Conservation (phyloP, 306 rosid species). For the Lathyrus oleraceus region DNA sequence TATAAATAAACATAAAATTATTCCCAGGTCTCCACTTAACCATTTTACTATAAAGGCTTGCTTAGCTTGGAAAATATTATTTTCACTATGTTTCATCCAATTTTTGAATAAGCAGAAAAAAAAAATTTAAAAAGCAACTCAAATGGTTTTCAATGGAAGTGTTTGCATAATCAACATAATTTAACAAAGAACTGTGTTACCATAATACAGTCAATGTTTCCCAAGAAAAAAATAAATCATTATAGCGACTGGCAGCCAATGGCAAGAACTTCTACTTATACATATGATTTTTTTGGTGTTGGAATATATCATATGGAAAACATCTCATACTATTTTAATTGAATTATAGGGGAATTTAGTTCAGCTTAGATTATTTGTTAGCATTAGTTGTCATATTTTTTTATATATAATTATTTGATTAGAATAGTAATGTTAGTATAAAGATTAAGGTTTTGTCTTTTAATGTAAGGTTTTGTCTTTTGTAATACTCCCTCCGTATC, state of each 20-base stretch:
- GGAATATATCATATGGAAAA: background rate
- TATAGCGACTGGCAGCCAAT: background rate
- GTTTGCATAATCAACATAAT: background rate
- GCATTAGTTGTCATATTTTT: background rate
- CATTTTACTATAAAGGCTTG: background rate
- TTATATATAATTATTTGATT: background rate
- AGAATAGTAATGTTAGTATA: background rate
- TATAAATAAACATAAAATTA: too few species aligned
- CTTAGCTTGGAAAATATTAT: background rate
- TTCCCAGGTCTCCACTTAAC: background rate
- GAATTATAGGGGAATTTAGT: background rate
- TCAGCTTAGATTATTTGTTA: background rate
- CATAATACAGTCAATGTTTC: slow-evolving; percentile 2
- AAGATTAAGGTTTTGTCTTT: background rate
- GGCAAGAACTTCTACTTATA: slow-evolving; percentile 19
- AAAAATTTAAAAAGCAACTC: background rate
- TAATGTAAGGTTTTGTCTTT: too few species aligned
- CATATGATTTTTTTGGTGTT: background rate
- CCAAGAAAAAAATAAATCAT: slow-evolving; percentile 9
- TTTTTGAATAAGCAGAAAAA: background rate
- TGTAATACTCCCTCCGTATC: too few species aligned
- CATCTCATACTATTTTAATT: background rate
- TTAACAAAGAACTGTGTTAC: background rate
- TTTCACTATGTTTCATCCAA: background rate
- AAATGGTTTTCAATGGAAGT: background rate